Base-by-base conservation (phyloP, 257 asterid species). In the Coffea canephora region DNA sequence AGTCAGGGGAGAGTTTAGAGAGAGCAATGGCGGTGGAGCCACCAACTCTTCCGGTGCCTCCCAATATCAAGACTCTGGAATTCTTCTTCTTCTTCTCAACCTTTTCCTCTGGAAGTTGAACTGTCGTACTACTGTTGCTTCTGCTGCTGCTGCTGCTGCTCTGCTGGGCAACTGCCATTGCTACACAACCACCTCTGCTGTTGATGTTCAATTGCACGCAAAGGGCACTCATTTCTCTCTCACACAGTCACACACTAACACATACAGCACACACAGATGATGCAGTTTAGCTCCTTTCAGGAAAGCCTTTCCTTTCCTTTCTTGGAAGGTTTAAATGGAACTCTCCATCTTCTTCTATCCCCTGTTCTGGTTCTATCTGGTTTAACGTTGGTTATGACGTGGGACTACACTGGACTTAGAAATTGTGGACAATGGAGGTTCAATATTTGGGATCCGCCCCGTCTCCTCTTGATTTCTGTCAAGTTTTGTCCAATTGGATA, bases 41-140 rank as follows among this genome's bases (percentile, higher is more conserved):
- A 54, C 99, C 99, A 66, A 95, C 98, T 88, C 99, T 94, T 77
- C 99, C 99, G 39, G 99, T 95, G 73, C 97, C 99, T n/a, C 99
- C 99, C 1, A 93, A 78, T 84, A 95, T 78, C 78, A 95, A 79
- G 50, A 93, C 80, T 87, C 93, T 87, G 2, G 98, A 90, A 8
- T 84, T 88, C 84, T 84, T 87, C 62, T 55, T 75, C 69, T 74
- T 55, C 62, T 55, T 55, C 62, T 54, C 59, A 27, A 84, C 91
- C 25, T 82, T 88, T 2, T 88, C 91, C 19, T 87, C 91, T 25
- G 91, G 82, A 39, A 91, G 85, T 73, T 91, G 87, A 64, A 89
- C 85, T 77, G 84, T 82, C 1, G 18, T 52, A 15, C 4, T 49
- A 12, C 52, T 49, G 13, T 0, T n/a, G n/a, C n/a, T n/a, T n/a